Conservation (phyloP, 2,329 filamentous ascomycete species). For the Aspergillus fumigatiaffinis region DNA sequence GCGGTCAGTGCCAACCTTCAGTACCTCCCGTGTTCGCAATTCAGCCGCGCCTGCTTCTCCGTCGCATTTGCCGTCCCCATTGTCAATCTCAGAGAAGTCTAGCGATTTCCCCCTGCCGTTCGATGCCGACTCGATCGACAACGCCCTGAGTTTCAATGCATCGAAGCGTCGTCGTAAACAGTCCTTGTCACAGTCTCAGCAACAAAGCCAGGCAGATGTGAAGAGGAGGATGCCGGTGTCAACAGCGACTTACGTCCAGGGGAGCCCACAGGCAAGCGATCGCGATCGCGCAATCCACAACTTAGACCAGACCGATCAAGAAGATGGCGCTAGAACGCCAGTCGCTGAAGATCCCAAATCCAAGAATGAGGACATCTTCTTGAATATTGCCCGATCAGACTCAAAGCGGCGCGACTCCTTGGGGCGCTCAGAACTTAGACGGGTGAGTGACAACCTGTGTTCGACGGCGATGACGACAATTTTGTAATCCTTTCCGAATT, state of each 20-base stretch:
- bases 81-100: conserved; percentile 9
- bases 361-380: conserved; percentile 44
- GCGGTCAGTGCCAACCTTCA: conserved; percentile 27
- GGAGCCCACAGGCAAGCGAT: conserved; percentile 23
- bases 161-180: conserved; percentile 27
- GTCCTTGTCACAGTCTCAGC: conserved; percentile 17
- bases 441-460: conserved; percentile 27
- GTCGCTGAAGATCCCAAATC: conserved; percentile 35
- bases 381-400: conserved; percentile 45
- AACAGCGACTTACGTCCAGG: conserved; percentile 28
- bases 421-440: conserved; percentile 35
- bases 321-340: conserved; percentile 30
- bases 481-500: neutral
- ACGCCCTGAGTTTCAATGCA: conserved; percentile 25
- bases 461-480: neutral
- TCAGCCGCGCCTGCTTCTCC: conserved; percentile 18
- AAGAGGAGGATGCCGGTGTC: conserved; percentile 31
- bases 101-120: conserved; percentile 16
- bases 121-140: conserved; percentile 23
- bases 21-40: conserved; percentile 13
- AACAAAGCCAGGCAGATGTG: conserved; percentile 24
- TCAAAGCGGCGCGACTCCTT: conserved; percentile 35
- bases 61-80: conserved; percentile 13
- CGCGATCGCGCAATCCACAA: conserved; percentile 23
- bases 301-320: conserved; percentile 22